Conservation (phyloP, 371 early-diverging fungal species). For the Mortierella sp. region DNA sequence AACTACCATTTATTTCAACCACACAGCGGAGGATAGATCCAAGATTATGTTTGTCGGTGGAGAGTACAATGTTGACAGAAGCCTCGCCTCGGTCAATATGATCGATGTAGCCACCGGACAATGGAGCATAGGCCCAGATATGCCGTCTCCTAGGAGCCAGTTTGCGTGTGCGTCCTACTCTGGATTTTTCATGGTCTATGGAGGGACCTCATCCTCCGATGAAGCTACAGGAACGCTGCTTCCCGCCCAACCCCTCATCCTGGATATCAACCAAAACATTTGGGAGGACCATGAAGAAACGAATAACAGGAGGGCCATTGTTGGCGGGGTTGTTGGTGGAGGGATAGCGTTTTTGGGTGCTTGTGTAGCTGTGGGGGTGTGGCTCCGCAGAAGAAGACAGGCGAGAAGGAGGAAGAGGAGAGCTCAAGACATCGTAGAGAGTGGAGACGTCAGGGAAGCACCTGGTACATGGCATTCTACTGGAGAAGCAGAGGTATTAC, state of each 20-base stretch:
- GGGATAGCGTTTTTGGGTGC: neutral
- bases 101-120: slow-evolving; percentile 30
- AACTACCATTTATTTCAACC: neutral
- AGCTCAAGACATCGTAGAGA: neutral
- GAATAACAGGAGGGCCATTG: neutral
- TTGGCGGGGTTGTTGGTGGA: neutral
- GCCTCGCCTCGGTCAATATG: slow-evolving; percentile 19
- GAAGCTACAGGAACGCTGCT: neutral
- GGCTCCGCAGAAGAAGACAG: neutral
- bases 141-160: slow-evolving; percentile 22
- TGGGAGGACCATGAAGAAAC: slow-evolving; percentile 6
- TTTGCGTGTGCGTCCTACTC: slow-evolving; percentile 34
- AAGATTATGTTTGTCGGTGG: slow-evolving; percentile 43
- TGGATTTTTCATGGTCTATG: slow-evolving; percentile 32
- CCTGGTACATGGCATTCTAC: neutral
- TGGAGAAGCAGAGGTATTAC: neutral
- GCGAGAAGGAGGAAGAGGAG: neutral
- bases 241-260: neutral
- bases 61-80: neutral
- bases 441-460: neutral
- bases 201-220: slow-evolving; percentile 22
- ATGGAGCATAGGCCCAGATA: slow-evolving; percentile 30
- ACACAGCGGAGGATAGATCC: slow-evolving; percentile 33
- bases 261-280: slow-evolving; percentile 8
- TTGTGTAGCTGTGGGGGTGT: neutral